Percentiles rank a stretch among this genome's conserved stretches.
These are phyloP conservation scores for Blastomyces percursus DNA, from an alignment of 2,329 filamentous ascomycete genomes.

Conservation along the genomic window DNA sequence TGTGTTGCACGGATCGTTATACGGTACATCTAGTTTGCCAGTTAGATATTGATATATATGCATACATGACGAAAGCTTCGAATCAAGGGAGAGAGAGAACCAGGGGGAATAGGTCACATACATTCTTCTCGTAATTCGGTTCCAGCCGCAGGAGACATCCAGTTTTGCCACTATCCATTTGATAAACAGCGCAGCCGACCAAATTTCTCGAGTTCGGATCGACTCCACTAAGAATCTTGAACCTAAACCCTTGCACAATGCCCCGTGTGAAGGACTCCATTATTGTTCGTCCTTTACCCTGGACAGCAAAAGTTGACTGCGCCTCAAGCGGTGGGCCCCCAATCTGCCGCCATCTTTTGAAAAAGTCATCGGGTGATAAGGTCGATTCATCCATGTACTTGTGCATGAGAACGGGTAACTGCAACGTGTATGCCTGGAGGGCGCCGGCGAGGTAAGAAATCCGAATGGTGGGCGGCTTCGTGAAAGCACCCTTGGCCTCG, in stretches of 20 bases:
- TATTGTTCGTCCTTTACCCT: constrained; percentile 50
- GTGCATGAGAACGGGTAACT: constrained; percentile 77
- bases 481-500: constrained; percentile 71
- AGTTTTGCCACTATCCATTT: constrained; percentile 71
- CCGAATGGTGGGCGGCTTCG: constrained; percentile 76
- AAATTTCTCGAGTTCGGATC: constrained; percentile 91
- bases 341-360: constrained; percentile 99
- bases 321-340: constrained; percentile 77
- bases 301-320: constrained; percentile 70
- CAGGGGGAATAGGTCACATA: constrained; percentile 40
- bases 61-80: not conserved
- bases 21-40: constrained; percentile 66
- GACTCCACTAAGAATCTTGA: constrained; percentile 73
- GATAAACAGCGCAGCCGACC: constrained; percentile 76
- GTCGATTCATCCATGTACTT: constrained; percentile 96
- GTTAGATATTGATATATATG: constrained; percentile 14
- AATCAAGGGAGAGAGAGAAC: not conserved
- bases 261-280: constrained; percentile 59
- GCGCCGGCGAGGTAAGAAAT: constrained; percentile 92
- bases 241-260: constrained; percentile 74
- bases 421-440: constrained; percentile 81
- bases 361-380: constrained; percentile 83
- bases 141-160: constrained; percentile 88
- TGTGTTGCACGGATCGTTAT: constrained; percentile 90
- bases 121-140: constrained; percentile 85